Conservation (phyloP, 805 yeast species). For the Hanseniaspora nectarophila region DNA sequence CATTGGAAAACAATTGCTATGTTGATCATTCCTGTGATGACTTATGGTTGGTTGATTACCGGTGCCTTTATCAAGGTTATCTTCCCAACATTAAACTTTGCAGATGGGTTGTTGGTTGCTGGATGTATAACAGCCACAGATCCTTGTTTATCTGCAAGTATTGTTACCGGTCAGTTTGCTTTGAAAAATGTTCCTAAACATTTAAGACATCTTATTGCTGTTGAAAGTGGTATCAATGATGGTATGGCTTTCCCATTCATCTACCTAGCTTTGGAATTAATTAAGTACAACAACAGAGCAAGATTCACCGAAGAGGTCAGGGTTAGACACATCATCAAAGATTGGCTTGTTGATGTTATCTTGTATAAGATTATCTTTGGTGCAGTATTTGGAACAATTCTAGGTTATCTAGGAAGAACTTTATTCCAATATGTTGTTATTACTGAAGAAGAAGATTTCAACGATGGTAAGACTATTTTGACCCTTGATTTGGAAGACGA, state of each 20-base stretch:
- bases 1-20: conserved; percentile 71
- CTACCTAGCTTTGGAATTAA: conserved; percentile 52
- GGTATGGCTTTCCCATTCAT: conserved; percentile 95
- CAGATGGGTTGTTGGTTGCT: conserved; percentile 60
- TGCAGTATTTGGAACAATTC: conserved; percentile 52
- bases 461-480: not conserved
- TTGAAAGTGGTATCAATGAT: conserved; percentile 83
- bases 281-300: conserved; percentile 51
- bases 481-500: not conserved
- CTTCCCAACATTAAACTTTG: conserved; percentile 59
- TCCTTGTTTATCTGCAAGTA: conserved; percentile 93
- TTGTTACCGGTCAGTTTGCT: conserved; percentile 80
- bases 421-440: conserved; percentile 41
- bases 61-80: conserved; percentile 69
- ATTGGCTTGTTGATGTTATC: conserved; percentile 67
- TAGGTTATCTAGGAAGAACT: conserved; percentile 62
- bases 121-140: conserved; percentile 93
- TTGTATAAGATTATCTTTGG: conserved; percentile 77
- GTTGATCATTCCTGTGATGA: conserved; percentile 77
- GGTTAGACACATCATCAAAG: conserved; percentile 50
- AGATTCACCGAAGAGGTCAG: not conserved
- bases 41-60: conserved; percentile 74
- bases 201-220: conserved; percentile 58
- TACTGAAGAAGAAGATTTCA: not conserved
- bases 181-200: conserved; percentile 69